Base-by-base conservation (phyloP, 2,329 filamentous ascomycete genomes). In the Simplicillium aogashimaense region DNA sequence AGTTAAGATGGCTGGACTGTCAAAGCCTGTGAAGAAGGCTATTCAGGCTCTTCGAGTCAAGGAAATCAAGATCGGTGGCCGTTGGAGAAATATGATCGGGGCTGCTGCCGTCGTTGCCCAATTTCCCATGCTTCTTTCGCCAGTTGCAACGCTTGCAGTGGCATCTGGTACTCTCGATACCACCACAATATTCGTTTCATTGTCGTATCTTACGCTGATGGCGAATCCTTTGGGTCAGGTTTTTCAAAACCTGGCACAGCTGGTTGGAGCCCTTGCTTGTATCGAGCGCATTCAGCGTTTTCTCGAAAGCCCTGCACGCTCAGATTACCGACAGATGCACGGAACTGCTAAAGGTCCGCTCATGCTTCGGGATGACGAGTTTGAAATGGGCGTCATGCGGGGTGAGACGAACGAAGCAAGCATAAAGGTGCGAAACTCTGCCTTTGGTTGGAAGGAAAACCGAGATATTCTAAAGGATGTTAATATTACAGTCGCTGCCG, bases 401-500 rank as follows among this genome's bases (percentile, higher is more conserved):
- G 4, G 9, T 3, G 3, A n/a, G 8, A 25, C 28, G n/a, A 9
- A 18, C n/a, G 36, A 15, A 8, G 9, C 6, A 15, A 10, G 15
- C 4, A 42, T 46, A 20, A 36, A 25, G 17, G 38, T 47, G 11
- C 32, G 35, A 1, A 35, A 45, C 29, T 61, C 57, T 1, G 54
- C 35, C 9, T 62, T 61, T 18, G 57, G 59, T 12, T 64, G 60
- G 56, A 36, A 46, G 12, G 41, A 46, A 7, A 51, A 50, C 18
- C 55, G 48, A 29, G 47, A 46, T 40, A 44, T 47, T 9, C 50
- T 65, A 3, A 46, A 29, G 1, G 36, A 58, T 12, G 52, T 67
- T 38, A 48, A 59, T n/a, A 41, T 64, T 2, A 46, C 46, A 1
- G 48, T 67, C 3, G 52, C 56, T 1, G 39, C 47, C 0, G 46